phyloP scores from a whole-genome alignment of 2,329 filamentous ascomycete genomes.

The Colletotrichum filicis region DNA sequence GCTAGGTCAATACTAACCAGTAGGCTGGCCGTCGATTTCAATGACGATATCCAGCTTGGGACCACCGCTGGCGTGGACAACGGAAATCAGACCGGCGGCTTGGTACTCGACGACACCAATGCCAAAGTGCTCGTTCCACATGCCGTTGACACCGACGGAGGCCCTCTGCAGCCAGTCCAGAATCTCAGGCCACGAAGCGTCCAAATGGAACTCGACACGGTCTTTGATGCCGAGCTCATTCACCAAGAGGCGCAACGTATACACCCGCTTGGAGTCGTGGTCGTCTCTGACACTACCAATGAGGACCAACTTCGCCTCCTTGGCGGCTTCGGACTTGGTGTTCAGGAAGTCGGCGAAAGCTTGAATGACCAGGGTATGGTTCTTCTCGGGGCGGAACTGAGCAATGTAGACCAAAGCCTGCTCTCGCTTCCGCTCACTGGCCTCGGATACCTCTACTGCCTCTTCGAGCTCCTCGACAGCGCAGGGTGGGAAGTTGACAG shows the following conservation, averaged over 20 bases:
- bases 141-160: slow-evolving; percentile 92
- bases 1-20: slow-evolving; percentile 62
- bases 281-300: slow-evolving; percentile 93
- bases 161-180: slow-evolving; percentile 80
- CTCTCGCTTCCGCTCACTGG: slow-evolving; percentile 76
- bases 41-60: slow-evolving; percentile 95
- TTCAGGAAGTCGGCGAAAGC: slow-evolving; percentile 84
- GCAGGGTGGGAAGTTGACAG: slow-evolving; percentile 90
- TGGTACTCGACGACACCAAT: slow-evolving; percentile 99
- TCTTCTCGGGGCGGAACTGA: slow-evolving; percentile 97
- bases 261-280: slow-evolving; percentile 83
- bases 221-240: slow-evolving; percentile 90
- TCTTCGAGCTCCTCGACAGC: slow-evolving; percentile 86
- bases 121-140: slow-evolving; percentile 99
- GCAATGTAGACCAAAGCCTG: slow-evolving; percentile 90
- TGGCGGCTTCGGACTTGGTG: slow-evolving; percentile 60
- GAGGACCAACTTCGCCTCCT: slow-evolving; percentile 77
- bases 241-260: slow-evolving; percentile 85
- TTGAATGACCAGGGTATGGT: slow-evolving; percentile 86
- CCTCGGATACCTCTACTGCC: slow-evolving; percentile 76
- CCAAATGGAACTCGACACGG: slow-evolving; percentile 85
- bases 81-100: slow-evolving; percentile 89
- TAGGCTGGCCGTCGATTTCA: slow-evolving; percentile 80
- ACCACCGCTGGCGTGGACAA: slow-evolving; percentile 93
- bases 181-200: slow-evolving; percentile 90